phyloP scores from a whole-genome alignment of 495 filamentous ascomycete species.

The Baudoinia panamericana region DNA sequence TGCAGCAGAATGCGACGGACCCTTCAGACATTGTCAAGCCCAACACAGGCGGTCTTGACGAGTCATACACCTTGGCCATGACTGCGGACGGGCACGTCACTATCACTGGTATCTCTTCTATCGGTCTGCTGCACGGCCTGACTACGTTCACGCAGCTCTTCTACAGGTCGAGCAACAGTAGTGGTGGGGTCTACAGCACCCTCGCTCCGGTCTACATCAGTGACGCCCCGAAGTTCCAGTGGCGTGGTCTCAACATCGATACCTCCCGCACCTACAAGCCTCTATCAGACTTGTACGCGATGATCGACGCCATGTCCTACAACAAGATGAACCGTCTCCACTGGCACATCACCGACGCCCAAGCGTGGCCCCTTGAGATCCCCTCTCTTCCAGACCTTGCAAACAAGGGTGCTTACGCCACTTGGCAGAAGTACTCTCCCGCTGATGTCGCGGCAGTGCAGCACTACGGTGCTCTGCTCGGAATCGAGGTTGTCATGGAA shows the following conservation, averaged over 20 bases:
- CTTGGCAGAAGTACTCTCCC: constrained; percentile 48
- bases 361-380: constrained; percentile 73
- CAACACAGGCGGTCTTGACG: constrained; percentile 49
- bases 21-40: constrained; percentile 43
- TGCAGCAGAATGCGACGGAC: constrained; percentile 46
- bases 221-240: constrained; percentile 53
- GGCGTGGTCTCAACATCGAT: constrained; percentile 66
- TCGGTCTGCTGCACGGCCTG: constrained; percentile 53
- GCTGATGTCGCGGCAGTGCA: constrained; percentile 50
- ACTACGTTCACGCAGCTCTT: constrained; percentile 66
- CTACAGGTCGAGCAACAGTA: constrained; percentile 47
- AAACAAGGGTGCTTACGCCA: constrained; percentile 52
- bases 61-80: constrained; percentile 56
- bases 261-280: constrained; percentile 53
- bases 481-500: constrained; percentile 62
- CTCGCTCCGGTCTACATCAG: constrained; percentile 51
- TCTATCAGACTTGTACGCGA: constrained; percentile 48
- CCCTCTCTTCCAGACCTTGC: constrained; percentile 57
- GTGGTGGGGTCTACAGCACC: constrained; percentile 46
- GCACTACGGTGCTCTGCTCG: constrained; percentile 49
- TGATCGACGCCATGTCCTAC: constrained; percentile 57
- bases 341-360: constrained; percentile 66
- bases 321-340: constrained; percentile 74
- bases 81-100: constrained; percentile 38
- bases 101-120: constrained; percentile 48